Evolutionary conservation across 2,329 filamentous ascomycete genomes (phyloP), one percentile per base, ranked within the genome.

Genomic region (Phyllosticta ampelicida): DNA sequence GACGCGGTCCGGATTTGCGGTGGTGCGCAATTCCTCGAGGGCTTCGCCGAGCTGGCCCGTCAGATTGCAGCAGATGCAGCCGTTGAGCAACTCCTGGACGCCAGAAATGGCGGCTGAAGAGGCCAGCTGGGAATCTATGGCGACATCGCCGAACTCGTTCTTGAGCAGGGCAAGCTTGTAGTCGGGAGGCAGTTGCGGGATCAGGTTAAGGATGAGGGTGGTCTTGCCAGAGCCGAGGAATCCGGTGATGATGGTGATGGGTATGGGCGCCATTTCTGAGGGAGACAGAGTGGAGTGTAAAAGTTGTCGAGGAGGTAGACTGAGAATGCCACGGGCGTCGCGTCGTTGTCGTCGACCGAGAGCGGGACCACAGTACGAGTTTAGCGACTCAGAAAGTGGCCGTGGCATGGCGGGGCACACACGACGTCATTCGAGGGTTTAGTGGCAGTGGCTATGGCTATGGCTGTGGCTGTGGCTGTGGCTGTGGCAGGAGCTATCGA

Each of bases 11-110:
- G 90, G 92, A 0, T 63, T 59, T 51, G 80, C 74, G 44, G 80
- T 74, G 23, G 75, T 72, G 54, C 82, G 81, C 48, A 99, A 84
- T 67, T 94, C 85, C 50, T 81, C 75, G 18, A 99, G 84, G 1
- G 92, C 91, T 53, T 87, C 84, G 60, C 84, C 83, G 8, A 99
- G 83, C 72, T 95, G 89, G 16, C 94, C 94, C 61, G 99, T 92
- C 23, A 97, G 86, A 71, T 97, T 97, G 77, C 94, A 99, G 81
- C 94, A 99, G 73, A 99, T 97, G 75, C 94, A 97, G 64, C 92
- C 94, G 71, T 96, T 95, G 56, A 99, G 85, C 1, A 99, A 81
- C 73, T 99, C 94, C 66, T 88, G 87, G 4, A 96, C 91, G 58
- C 90, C 92, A 0, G 89, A 86, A 64, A 99, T 90, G 62, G 91